Base-by-base conservation (phyloP, 495 filamentous ascomycete species). In the Ramalina intermedia region DNA sequence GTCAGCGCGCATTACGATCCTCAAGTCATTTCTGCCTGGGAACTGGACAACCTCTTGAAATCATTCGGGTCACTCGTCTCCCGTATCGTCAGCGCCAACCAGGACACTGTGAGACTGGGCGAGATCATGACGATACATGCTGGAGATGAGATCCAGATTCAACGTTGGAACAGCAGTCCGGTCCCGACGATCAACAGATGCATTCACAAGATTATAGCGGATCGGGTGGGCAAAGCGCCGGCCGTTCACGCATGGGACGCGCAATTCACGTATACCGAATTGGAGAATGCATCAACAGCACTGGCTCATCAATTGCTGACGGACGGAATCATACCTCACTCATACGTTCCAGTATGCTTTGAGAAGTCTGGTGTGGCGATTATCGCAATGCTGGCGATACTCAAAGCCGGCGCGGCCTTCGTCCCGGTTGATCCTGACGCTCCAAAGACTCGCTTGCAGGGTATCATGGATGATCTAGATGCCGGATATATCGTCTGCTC, bases 1-100 rank as follows among this genome's bases (percentile, higher is more conserved):
- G 62, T 81, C 29, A 75, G 72, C 55, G 78, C 79, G 1, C 81
- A 74, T 54, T 84, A 81, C 49, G 80, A 84, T 46, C 73, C 68
- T 47, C 61, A 55, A 9, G 42, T 68, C 21, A 62, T 76, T 29
- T 54, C 58, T 11, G 52, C 58, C 2, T 35, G 60, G 1, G 66
- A 70, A 27, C 71, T 75, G 67, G 46, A 68, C 40, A 58, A 69
- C 12, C 58, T 73, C 13, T 57, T 76, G 6, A 46, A 41, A 2
- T 65, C 74, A 47, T 49, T 74, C 11, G 69, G 70, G 37, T 55
- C 55, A 2, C 60, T 59, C 17, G 62, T 61, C 46, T 41, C 24
- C 4, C 55, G 65, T 45, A 49, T 73, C 14, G 16, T 27, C 5
- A 12, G 47, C 35, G 56, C 50, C 1, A 58, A 59, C 6, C 52